Base-by-base conservation (phyloP, 352 stramenopile species). In the Pythium scleroteichum region DNA sequence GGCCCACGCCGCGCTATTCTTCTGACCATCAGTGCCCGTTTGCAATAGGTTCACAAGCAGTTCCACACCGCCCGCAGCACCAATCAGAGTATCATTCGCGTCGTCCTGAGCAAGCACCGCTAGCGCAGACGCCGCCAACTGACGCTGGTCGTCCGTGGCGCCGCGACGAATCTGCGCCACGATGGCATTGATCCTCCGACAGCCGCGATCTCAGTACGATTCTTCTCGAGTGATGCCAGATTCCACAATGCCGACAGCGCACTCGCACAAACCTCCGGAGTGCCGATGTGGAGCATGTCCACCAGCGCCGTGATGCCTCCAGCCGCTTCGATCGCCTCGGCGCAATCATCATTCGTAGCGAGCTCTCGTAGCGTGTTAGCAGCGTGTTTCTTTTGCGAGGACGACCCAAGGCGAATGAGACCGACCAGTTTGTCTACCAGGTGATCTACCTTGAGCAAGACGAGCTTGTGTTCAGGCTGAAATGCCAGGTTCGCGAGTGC, bases 1-100 rank as follows among this genome's bases (percentile, higher is more conserved):
- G 22, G 58, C 58, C 58, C 48, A 65, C 40, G 40, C 58, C 0
- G 48, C 49, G 10, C 58, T 65, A 27, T 45, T 65, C 39, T 54
- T 59, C 49, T 65, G 58, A 8, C 39, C 48, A 0, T 53, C 40
- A 2, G 39, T 65, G 12, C 48, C 58, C 4, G n/a, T 42, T 2
- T 16, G 39, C 26, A 65, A 23, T 10, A 59, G 24, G 3, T 13
- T 26, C 26, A 65, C 48, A 10, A 65, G 29, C 20, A 48, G 16
- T 29, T 65, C 49, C 0, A 65, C 33, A 12, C 40, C 58, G 3
- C 49, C 58, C 4, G 58, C 49, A 12, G 26, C 48, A 3, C 48
- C 58, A 14, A 65, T 65, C 16, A 39, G 17, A 5, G 16, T 7
- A 29, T 65, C 58, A 23, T 65, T 65, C 14, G 27, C 42, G 20